phyloP scores from a whole-genome alignment of 495 filamentous ascomycete species.

The Tuber borchii region DNA sequence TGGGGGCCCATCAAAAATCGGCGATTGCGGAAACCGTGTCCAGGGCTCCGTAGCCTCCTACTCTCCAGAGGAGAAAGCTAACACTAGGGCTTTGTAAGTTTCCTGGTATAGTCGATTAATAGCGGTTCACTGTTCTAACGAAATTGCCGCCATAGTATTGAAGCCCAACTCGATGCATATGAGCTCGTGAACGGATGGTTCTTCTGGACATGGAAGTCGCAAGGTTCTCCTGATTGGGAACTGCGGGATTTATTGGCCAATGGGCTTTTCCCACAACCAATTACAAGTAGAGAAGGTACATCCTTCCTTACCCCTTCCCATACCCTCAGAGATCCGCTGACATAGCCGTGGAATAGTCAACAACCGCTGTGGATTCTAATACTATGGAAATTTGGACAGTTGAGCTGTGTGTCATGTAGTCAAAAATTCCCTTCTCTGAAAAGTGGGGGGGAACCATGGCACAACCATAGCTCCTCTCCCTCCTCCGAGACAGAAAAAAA shows the following conservation, averaged over 20 bases:
- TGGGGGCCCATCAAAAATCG: constrained; percentile 45
- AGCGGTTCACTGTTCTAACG: neutral
- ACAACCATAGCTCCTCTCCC: neutral
- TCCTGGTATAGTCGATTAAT: neutral
- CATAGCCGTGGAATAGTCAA: constrained; percentile 2
- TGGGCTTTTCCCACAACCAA: constrained; percentile 60
- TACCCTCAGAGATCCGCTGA: neutral
- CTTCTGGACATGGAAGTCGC: constrained; percentile 83
- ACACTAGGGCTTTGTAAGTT: constrained; percentile 34
- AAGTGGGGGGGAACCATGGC: neutral
- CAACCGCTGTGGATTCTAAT: constrained; percentile 28
- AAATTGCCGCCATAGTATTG: constrained; percentile 46
- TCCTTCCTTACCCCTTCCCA: neutral
- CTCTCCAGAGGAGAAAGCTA: constrained; percentile 24
- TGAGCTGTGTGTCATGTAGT: neutral
- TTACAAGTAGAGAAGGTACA: constrained; percentile 24
- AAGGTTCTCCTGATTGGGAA: constrained; percentile 81
- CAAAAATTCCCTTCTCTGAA: neutral
- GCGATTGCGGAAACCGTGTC: constrained; percentile 49
- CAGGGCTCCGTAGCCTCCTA: constrained; percentile 27
- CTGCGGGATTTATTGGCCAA: constrained; percentile 58
- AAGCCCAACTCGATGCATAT: constrained; percentile 68
- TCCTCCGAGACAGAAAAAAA: neutral
- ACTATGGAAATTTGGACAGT: neutral
- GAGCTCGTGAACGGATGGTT: constrained; percentile 66